Evolutionary conservation across 1,139 yeast genomes (phyloP).

Genomic region (Suhomyces terraborum): DNA sequence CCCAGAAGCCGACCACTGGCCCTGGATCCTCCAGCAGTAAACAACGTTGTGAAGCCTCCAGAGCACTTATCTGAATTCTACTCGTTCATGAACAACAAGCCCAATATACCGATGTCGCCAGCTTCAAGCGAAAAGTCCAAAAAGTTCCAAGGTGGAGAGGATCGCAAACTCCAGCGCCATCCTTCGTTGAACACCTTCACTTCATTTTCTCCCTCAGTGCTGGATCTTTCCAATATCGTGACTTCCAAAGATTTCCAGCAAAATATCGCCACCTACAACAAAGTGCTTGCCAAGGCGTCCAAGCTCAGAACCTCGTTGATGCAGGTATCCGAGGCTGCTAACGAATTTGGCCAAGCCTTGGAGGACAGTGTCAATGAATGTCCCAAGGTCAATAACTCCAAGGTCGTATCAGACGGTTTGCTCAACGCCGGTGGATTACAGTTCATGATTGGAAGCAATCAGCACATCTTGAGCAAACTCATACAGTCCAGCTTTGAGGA

Average conservation of each 20-base stretch:
- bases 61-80: slow-evolving; percentile 60
- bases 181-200: slow-evolving; percentile 40
- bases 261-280: slow-evolving; percentile 49
- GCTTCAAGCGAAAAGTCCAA: slow-evolving; percentile 10
- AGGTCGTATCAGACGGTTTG: slow-evolving; percentile 63
- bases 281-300: slow-evolving; percentile 53
- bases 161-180: slow-evolving; percentile 23
- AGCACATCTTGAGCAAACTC: slow-evolving; percentile 65
- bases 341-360: slow-evolving; percentile 70
- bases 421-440: slow-evolving; percentile 78
- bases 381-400: slow-evolving; percentile 70
- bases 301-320: slow-evolving; percentile 53
- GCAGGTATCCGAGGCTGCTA: slow-evolving; percentile 61
- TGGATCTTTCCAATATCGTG: slow-evolving; percentile 61
- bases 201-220: slow-evolving; percentile 51
- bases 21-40: neutral
- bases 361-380: slow-evolving; percentile 53
- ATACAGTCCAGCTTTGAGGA: slow-evolving; percentile 54
- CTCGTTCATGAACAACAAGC: slow-evolving; percentile 42
- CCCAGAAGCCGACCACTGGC: neutral
- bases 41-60: slow-evolving; percentile 31
- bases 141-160: slow-evolving; percentile 14
- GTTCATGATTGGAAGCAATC: slow-evolving; percentile 74
- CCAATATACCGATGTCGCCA: slow-evolving; percentile 17
- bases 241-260: slow-evolving; percentile 58